Evolutionary conservation across 106 monocot genomes (phyloP), one percentile per base, ranked within the genome.

Genomic region (Alisma plantagoaquatica): DNA sequence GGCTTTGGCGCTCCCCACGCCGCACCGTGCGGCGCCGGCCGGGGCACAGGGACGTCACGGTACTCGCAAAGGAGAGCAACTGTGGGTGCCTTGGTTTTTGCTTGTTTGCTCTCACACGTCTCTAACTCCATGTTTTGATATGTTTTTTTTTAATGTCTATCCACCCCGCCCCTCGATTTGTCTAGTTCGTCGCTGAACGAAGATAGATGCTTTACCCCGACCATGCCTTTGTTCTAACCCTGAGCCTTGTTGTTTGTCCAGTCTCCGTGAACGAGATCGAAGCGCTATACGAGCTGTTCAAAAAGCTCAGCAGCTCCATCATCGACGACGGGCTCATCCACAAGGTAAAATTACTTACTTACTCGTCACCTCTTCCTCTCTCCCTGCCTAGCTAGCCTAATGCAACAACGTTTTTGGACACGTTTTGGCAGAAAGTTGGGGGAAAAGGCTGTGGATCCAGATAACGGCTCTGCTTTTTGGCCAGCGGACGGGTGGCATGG

Each of bases 211-310:
- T n/a, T n/a, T n/a, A n/a, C n/a, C n/a, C n/a, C n/a, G n/a, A n/a
- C n/a, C n/a, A n/a, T n/a, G n/a, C n/a, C n/a, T n/a, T n/a, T n/a
- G n/a, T n/a, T n/a, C n/a, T n/a, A n/a, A n/a, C 45, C n/a, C 16
- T 10, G 45, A 10, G 45, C 5, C n/a, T 4, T 46, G 45, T 8
- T 18, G 12, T 8, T 51, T 3, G 9, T 23, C 21, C 43, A 87
- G 87, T 87, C 56, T 64, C 74, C 1, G 66, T 87, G 29, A 87
- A 75, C 49, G 87, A 87, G 61, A 78, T 87, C 38, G 87, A 87
- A 72, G 82, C 87, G 47, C 61, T 87, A 11, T 56, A 69, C 29
- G 87, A 82, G 72, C 78, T 87, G n/a, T 87, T 72, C 75, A 87
- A 87, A 57, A 82, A 78, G 56, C 29, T 87, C 27, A 82, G 87